These are phyloP conservation scores for Fusarium piperis DNA, from an alignment of 2,329 filamentous ascomycete species.

Conservation along the genomic window DNA sequence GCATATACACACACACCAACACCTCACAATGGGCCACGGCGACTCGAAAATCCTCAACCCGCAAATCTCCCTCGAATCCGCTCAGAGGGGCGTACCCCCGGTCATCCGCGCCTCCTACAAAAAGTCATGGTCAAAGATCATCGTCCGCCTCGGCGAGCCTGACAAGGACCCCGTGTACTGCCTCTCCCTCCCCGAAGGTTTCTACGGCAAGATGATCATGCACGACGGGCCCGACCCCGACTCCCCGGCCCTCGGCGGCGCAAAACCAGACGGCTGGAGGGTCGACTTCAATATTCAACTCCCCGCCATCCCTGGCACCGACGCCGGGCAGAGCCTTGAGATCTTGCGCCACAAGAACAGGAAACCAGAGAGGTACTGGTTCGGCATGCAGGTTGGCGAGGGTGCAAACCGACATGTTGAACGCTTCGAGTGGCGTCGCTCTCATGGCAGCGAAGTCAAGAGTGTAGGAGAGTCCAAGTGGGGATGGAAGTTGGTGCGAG, in stretches of 20 bases:
- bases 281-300: constrained; percentile 14
- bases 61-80: not conserved
- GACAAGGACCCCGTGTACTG: not conserved
- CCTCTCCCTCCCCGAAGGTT: not conserved
- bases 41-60: not conserved
- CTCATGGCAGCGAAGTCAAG: constrained; percentile 12
- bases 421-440: constrained; percentile 19
- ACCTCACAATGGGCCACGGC: constrained; percentile 4
- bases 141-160: constrained; percentile 11
- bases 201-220: constrained; percentile 16
- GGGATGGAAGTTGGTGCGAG: constrained; percentile 30
- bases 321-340: not conserved
- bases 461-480: constrained; percentile 12
- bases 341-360: not conserved
- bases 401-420: constrained; percentile 1
- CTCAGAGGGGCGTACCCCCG: not conserved
- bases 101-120: constrained; percentile 11
- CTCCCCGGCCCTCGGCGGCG: not conserved
- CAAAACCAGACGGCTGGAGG: not conserved
- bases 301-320: not conserved
- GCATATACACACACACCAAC: not conserved
- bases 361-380: constrained; percentile 3
- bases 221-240: constrained; percentile 1
- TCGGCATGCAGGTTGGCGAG: constrained; percentile 8
- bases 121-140: constrained; percentile 9